phyloP scores from a whole-genome alignment of 257 asterid species.

The Nyctanthes arbortristis region DNA sequence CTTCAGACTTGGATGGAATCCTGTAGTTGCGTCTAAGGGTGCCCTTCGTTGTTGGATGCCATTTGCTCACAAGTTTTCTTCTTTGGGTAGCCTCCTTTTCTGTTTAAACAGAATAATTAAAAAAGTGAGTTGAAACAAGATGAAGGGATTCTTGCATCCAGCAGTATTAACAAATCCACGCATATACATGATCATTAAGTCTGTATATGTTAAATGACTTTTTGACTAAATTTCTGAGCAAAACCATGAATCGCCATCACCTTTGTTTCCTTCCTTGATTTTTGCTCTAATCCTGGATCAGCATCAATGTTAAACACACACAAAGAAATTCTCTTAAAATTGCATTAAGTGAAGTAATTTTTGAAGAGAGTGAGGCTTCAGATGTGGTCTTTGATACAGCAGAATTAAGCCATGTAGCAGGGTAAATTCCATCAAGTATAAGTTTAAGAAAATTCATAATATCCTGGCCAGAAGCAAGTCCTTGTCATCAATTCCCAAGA shows the following conservation, averaged over 20 bases:
- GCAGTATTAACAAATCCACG: not conserved
- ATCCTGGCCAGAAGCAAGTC: not conserved
- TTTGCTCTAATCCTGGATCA: not conserved
- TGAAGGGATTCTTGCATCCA: not conserved
- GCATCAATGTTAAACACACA: not conserved
- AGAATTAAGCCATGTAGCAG: not conserved
- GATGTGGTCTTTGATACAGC: not conserved
- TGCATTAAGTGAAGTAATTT: not conserved
- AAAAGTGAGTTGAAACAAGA: slow-evolving; percentile 1
- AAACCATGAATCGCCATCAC: too few species aligned
- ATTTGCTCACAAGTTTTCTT: slow-evolving; percentile 86
- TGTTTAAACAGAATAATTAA: slow-evolving; percentile 30
- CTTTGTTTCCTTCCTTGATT: not conserved
- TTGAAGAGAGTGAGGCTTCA: not conserved
- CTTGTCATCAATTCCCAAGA: not conserved
- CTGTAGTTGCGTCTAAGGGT: slow-evolving; percentile 89
- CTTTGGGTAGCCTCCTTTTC: slow-evolving; percentile 82
- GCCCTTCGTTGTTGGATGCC: slow-evolving; percentile 98
- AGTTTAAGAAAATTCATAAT: not conserved
- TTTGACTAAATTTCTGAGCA: not conserved
- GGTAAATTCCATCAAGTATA: not conserved
- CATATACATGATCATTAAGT: not conserved
- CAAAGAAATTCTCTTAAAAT: not conserved
- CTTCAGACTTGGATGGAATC: slow-evolving; percentile 80
- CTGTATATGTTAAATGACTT: not conserved